Conservation (phyloP, 176 grass and related monocot genomes). For the Miscanthus lutarioriparius region DNA sequence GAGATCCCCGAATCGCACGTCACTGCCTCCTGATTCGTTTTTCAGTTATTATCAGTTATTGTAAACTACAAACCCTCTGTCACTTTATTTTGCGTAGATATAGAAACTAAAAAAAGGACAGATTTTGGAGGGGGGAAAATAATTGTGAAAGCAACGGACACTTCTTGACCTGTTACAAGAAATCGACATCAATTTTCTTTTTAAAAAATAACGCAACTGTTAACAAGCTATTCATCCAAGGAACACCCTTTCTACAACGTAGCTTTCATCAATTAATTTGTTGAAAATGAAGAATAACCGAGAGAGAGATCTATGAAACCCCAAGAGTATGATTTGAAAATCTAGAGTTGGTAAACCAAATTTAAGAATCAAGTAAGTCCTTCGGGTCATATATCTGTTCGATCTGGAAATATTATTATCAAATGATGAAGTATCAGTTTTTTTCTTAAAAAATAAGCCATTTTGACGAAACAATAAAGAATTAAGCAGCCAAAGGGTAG, state of each 20-base stretch:
- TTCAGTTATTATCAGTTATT: not conserved
- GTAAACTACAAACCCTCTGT: not conserved
- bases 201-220: not conserved
- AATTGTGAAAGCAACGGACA: not conserved
- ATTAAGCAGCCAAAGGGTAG: not conserved
- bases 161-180: not conserved
- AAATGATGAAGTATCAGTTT: not conserved
- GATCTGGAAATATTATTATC: not conserved
- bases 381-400: not conserved
- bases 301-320: not conserved
- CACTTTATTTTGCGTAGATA: slow-evolving; percentile 24
- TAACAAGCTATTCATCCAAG: not conserved
- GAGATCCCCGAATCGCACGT: slow-evolving; percentile 19
- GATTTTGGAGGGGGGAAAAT: not conserved
- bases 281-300: not conserved
- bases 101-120: slow-evolving; percentile 2
- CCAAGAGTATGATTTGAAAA: not conserved
- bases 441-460: not conserved
- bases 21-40: not conserved
- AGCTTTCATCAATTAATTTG: not conserved
- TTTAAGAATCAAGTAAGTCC: not conserved
- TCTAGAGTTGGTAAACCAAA: not conserved
- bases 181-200: not conserved
- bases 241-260: not conserved
- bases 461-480: not conserved